Evolutionary conservation across 345 rosid genomes (phyloP).

Genomic region (Gynandropsis gynandra): DNA sequence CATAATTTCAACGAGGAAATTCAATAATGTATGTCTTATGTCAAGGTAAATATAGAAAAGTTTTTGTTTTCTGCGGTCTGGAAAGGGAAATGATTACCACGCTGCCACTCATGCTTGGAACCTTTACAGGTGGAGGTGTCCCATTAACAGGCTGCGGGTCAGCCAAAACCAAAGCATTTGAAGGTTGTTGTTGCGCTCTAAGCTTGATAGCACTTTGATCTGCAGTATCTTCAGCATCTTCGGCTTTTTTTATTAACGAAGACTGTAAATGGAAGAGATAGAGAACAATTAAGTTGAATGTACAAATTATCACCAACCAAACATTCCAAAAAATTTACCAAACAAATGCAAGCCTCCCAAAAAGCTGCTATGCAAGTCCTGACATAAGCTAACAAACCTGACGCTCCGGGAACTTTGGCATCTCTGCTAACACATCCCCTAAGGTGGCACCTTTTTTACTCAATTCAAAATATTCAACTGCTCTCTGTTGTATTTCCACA

Average conservation of each 20-base stretch:
- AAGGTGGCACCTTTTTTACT: conserved; percentile 85
- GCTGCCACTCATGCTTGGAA: conserved; percentile 53
- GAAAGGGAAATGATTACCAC: conserved; percentile 37
- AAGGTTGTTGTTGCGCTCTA: conserved; percentile 86
- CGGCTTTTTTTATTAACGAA: conserved; percentile 80
- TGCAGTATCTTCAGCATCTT: conserved; percentile 85
- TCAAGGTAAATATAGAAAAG: conserved; percentile 1
- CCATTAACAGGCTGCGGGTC: conserved; percentile 65
- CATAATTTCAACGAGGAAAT: conserved; percentile 10
- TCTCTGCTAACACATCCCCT: conserved; percentile 90
- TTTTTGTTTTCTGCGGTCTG: conserved; percentile 6
- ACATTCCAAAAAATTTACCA: conserved; percentile 14
- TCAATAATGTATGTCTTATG: neutral
- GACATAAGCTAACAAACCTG: conserved; percentile 44
- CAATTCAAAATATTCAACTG: conserved; percentile 79
- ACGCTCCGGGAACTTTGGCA: conserved; percentile 99
- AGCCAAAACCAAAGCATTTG: conserved; percentile 87
- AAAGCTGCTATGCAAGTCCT: conserved; percentile 10
- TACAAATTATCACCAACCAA: conserved; percentile 1
- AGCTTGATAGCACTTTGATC: conserved; percentile 98
- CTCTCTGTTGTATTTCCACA: conserved; percentile 86
- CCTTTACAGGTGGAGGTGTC: conserved; percentile 55
- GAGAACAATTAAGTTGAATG: conserved; percentile 3
- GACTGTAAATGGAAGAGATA: conserved; percentile 41
- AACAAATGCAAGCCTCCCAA: no score